Percentiles rank a stretch among this genome's conserved stretches.
phyloP scores from a whole-genome alignment of 192 early-diverging fungal species.

The Backusella tarrabulga region DNA sequence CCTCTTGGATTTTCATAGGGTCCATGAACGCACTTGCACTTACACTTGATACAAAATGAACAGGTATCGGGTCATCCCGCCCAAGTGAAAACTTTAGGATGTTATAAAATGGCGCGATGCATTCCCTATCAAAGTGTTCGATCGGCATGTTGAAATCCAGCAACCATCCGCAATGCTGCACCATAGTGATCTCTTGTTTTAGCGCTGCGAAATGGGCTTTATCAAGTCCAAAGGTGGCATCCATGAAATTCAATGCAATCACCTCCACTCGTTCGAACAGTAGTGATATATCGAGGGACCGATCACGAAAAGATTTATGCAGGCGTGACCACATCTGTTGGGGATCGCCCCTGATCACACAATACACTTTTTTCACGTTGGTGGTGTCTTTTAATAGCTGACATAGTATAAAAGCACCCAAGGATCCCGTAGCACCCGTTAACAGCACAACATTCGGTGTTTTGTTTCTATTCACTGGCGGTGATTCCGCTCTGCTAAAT shows the following conservation, averaged over 20 bases:
- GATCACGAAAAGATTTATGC: conserved; percentile 12
- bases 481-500: not conserved
- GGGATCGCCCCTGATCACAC: conserved; percentile 26
- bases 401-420: conserved; percentile 30
- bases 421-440: conserved; percentile 38
- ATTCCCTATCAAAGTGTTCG: conserved; percentile 24
- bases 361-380: conserved; percentile 29
- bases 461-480: not conserved
- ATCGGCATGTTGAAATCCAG: conserved; percentile 38
- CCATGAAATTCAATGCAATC: conserved; percentile 17
- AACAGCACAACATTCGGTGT: conserved; percentile 21
- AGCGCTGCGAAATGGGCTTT: conserved; percentile 13
- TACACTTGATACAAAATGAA: conserved; percentile 32
- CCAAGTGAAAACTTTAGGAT: conserved; percentile 22
- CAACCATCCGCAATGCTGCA: conserved; percentile 37
- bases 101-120: conserved; percentile 24
- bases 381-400: conserved; percentile 19
- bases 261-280: conserved; percentile 8
- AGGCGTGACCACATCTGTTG: not conserved
- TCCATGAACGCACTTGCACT: conserved; percentile 13
- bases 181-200: conserved; percentile 26
- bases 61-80: conserved; percentile 5
- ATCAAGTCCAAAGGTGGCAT: conserved; percentile 21
- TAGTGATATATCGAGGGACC: conserved; percentile 18
- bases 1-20: not conserved